phyloP scores from a whole-genome alignment of 73 alveolate genomes.

The Tetrahymena borealis region DNA sequence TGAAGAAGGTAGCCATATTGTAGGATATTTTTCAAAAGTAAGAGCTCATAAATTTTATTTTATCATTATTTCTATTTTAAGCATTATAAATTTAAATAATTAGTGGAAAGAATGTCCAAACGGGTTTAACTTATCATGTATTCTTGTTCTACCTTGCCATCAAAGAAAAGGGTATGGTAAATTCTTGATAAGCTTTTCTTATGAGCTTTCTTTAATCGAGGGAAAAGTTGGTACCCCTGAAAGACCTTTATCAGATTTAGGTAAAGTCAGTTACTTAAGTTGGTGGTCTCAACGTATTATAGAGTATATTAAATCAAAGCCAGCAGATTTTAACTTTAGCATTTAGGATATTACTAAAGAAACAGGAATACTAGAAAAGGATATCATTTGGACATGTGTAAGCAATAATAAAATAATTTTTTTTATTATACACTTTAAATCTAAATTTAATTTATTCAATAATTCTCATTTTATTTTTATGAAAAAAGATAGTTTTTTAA shows the following conservation, averaged over 20 bases:
- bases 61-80: neutral
- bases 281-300: constrained; percentile 90
- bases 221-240: constrained; percentile 88
- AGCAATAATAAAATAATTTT: neutral
- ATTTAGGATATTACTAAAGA: constrained; percentile 64
- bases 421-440: neutral
- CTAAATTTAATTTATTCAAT: neutral
- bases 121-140: constrained; percentile 90
- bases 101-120: constrained; percentile 58
- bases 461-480: no score
- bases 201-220: constrained; percentile 75
- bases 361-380: constrained; percentile 75
- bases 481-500: no score
- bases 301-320: constrained; percentile 52
- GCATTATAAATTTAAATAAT: neutral
- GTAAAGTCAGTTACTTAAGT: constrained; percentile 76
- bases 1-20: constrained; percentile 81
- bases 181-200: constrained; percentile 90
- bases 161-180: constrained; percentile 98
- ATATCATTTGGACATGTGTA: constrained; percentile 65
- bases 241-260: constrained; percentile 89
- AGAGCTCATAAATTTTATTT: neutral
- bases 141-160: constrained; percentile 87
- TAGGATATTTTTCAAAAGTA: constrained; percentile 96
- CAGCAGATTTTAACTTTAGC: constrained; percentile 52